Evolutionary conservation across 2,329 filamentous ascomycete genomes (phyloP).

Genomic region (Botryotinia narcissicola): DNA sequence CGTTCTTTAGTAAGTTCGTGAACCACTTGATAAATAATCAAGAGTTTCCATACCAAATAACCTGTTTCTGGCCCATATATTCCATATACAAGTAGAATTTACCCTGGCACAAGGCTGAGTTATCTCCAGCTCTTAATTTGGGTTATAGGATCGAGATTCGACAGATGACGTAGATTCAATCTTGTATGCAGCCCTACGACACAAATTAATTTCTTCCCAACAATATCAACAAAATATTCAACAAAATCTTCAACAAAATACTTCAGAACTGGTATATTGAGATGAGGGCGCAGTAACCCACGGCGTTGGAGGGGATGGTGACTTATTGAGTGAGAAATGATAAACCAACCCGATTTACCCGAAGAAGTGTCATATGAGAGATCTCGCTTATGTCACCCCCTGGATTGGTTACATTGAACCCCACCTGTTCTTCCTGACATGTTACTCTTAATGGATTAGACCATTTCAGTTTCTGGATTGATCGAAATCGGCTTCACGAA

Average conservation of each 20-base stretch:
- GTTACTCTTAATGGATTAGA: background rate
- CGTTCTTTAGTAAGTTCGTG: background rate
- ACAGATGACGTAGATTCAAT: background rate
- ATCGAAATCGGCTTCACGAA: background rate
- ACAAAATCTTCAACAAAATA: background rate
- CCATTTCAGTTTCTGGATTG: background rate
- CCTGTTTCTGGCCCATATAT: background rate
- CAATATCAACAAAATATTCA: background rate
- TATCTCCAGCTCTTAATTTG: too few relatives aligned
- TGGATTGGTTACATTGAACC: background rate
- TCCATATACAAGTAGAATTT: too few relatives aligned
- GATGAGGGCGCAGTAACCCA: background rate
- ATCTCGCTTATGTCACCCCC: background rate
- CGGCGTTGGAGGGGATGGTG: background rate
- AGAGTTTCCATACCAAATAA: background rate
- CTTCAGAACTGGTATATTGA: background rate
- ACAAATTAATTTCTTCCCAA: background rate
- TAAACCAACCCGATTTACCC: background rate
- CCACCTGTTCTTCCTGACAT: background rate
- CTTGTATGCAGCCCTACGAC: slow-evolving; percentile 8
- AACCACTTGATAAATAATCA: background rate
- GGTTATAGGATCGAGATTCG: background rate
- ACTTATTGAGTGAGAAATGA: background rate
- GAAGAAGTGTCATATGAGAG: background rate
- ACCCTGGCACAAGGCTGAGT: background rate